A percentile compares a stretch with the other conserved stretches of the same genome.
phyloP scores from a whole-genome alignment of 2,329 filamentous ascomycete genomes.

The Pestalotiopsis sp. region DNA sequence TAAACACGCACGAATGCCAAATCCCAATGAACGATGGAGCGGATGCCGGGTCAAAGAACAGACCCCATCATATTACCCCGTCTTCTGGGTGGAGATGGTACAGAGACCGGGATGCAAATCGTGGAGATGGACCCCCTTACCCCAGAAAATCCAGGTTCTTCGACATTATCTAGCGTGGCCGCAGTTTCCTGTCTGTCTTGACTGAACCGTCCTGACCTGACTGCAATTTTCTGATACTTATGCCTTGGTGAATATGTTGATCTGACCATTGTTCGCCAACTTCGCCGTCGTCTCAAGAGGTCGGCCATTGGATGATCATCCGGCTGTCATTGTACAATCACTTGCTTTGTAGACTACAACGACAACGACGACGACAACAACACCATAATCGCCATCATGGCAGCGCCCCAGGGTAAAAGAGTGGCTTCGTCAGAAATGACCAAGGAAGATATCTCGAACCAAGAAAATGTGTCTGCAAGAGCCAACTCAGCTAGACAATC shows the following conservation, averaged over 20 bases:
- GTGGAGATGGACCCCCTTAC: not conserved
- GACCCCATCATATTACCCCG: not conserved
- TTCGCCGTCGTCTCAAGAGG: not conserved
- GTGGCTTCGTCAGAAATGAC: slow-evolving; percentile 19
- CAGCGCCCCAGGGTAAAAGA: slow-evolving; percentile 14
- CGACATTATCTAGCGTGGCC: not conserved
- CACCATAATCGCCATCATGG: slow-evolving; percentile 6
- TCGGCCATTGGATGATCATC: not conserved
- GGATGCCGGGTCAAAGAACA: not conserved
- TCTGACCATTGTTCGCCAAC: not conserved
- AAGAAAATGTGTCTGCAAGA: slow-evolving; percentile 37
- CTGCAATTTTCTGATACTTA: not conserved
- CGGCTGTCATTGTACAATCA: too few relatives aligned
- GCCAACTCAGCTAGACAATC: slow-evolving; percentile 25
- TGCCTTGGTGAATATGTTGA: not conserved
- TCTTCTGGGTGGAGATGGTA: not conserved
- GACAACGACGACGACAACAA: too few relatives aligned
- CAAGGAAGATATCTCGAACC: slow-evolving; percentile 26
- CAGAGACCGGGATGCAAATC: not conserved
- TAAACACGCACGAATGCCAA: not conserved
- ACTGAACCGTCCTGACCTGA: not conserved
- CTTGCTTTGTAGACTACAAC: too few relatives aligned
- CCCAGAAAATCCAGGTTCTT: not conserved
- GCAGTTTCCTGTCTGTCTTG: not conserved
- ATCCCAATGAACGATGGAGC: not conserved